Base-by-base conservation (phyloP, 176 grass and related monocot genomes). In the Zea luxurians region DNA sequence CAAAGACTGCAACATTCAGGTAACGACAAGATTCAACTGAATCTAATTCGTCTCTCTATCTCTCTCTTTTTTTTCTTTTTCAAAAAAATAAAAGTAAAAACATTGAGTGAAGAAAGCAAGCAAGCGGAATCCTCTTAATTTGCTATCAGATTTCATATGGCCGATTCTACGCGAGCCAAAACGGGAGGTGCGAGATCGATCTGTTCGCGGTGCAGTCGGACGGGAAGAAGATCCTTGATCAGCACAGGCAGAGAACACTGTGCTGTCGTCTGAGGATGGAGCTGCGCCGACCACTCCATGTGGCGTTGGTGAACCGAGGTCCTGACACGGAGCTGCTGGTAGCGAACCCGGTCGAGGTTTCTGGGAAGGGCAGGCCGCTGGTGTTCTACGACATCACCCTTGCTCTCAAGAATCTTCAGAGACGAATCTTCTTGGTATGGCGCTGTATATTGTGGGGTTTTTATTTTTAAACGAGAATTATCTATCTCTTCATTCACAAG, bases 1-100 rank as follows among this genome's bases (percentile, higher is more conserved):
- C 4, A 93, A 97, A 78, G 93, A 97, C 83, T 88, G 83, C 75
- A 88, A 84, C 77, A 97, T 93, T 70, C 93, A 97, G 93, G 93
- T 97, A 90, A 73, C 18, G n/a, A 48, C 54, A 69, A 34, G 17
- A n/a, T n/a, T 10, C 15, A 50, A 86, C 18, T 6, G 8, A 27
- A 61, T 0, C 17, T 82, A 58, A 69, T 40, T 74, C 3, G 43
- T 27, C 27, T 27, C 27, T 1, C 27, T 27, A 0, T 27, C 27
- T 27, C 27, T 27, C 27, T 27, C 27, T 27, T 27, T 17, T 40
- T 37, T 48, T 17, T 40, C 5, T 18, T 57, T 57, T 55, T 17
- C 13, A 54, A 54, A 54, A 55, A 55, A 34, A 27, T 27, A 27
- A 6, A 40, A 38, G 0, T 36, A n/a, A 47, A 41, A 27, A 36